A percentile compares a stretch with the other conserved stretches of the same genome.
phyloP scores from a whole-genome alignment of 2,329 filamentous ascomycete species.

The Xylogone sp. region DNA sequence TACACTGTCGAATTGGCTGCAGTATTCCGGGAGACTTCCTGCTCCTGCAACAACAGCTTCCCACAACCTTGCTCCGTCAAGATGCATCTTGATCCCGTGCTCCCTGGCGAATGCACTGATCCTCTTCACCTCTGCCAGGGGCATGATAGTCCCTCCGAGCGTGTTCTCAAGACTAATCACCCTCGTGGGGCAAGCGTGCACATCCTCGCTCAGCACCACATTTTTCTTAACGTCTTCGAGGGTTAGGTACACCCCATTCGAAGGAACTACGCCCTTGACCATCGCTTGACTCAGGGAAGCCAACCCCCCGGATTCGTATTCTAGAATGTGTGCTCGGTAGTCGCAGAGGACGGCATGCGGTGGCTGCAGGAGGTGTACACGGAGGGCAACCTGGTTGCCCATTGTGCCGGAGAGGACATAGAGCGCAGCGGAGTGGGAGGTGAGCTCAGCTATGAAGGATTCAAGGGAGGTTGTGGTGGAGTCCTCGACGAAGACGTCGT shows the following conservation, averaged over 20 bases:
- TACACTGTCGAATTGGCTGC: slow-evolving; percentile 67
- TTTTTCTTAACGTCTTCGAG: slow-evolving; percentile 63
- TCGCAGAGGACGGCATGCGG: slow-evolving; percentile 81
- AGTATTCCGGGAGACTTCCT: slow-evolving; percentile 63
- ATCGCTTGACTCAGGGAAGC: slow-evolving; percentile 68
- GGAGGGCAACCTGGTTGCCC: slow-evolving; percentile 85
- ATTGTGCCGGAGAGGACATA: slow-evolving; percentile 89
- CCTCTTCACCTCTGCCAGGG: slow-evolving; percentile 63
- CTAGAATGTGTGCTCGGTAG: slow-evolving; percentile 71
- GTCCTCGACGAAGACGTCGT: slow-evolving; percentile 83
- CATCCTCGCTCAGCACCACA: slow-evolving; percentile 61
- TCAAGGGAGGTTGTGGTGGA: slow-evolving; percentile 74
- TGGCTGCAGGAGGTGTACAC: slow-evolving; percentile 72
- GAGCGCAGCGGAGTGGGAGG: slow-evolving; percentile 72
- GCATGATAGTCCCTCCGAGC: slow-evolving; percentile 73
- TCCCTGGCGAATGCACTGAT: slow-evolving; percentile 67
- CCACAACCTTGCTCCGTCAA: slow-evolving; percentile 80
- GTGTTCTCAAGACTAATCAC: slow-evolving; percentile 87
- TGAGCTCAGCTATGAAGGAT: slow-evolving; percentile 65
- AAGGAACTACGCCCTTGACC: slow-evolving; percentile 61
- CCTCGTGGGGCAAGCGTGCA: slow-evolving; percentile 75
- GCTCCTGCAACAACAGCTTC: slow-evolving; percentile 72
- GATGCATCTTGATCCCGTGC: slow-evolving; percentile 65
- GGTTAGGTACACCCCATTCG: slow-evolving; percentile 62
- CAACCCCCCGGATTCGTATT: slow-evolving; percentile 63